Percentiles rank a stretch among this genome's conserved stretches.
phyloP scores from a whole-genome alignment of 2,329 filamentous ascomycete species.

The Sordariomycetes sp. region DNA sequence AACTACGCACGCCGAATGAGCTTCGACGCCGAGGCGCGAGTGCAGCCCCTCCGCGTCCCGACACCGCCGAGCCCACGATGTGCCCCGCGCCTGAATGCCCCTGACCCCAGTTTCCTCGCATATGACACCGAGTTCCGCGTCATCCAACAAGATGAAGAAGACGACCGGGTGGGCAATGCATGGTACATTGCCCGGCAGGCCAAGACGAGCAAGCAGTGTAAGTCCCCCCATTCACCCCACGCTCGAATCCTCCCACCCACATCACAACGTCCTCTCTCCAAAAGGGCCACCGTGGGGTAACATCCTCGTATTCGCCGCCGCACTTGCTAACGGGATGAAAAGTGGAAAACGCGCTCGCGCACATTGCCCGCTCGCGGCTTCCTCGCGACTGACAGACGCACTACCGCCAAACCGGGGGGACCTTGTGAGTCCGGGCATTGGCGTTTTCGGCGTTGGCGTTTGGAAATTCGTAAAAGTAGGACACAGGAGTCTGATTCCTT shows the following conservation, averaged over 20 bases:
- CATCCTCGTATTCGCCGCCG: background rate
- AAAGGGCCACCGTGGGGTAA: background rate
- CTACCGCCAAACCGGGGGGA: background rate
- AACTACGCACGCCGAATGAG: background rate
- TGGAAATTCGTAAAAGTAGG: background rate
- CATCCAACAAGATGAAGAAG: background rate
- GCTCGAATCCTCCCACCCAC: background rate
- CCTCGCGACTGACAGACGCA: background rate
- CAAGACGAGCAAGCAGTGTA: background rate
- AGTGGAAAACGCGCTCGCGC: background rate
- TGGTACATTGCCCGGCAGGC: background rate
- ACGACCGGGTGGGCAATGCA: background rate
- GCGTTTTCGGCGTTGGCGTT: background rate
- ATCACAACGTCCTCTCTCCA: background rate
- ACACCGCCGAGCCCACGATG: background rate
- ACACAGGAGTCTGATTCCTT: too few species aligned
- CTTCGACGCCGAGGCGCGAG: background rate
- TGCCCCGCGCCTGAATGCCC: background rate
- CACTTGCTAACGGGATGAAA: background rate
- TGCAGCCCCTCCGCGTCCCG: background rate
- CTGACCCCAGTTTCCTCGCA: background rate
- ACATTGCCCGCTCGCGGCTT: background rate
- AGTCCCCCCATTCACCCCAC: background rate
- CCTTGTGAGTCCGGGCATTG: background rate
- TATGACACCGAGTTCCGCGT: background rate